phyloP scores from a whole-genome alignment of 2,329 filamentous ascomycete species.

The Incumbomyces lentus region DNA sequence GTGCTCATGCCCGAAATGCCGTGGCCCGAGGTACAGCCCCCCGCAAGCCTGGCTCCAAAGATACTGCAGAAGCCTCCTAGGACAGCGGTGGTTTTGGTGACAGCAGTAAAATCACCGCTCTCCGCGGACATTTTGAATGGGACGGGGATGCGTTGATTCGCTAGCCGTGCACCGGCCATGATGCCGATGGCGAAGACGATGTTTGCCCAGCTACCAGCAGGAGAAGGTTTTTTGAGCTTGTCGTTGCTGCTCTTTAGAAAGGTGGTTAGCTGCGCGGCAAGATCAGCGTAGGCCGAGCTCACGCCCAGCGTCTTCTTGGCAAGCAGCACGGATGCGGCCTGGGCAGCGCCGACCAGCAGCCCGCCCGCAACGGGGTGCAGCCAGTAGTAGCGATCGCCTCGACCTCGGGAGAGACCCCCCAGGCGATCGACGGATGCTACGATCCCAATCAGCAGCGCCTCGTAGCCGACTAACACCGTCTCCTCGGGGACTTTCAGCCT shows the following conservation, averaged over 20 bases:
- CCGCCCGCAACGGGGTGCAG: slow-evolving; percentile 46
- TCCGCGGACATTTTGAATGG: too few species aligned
- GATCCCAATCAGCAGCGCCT: slow-evolving; percentile 33
- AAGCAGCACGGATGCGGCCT: slow-evolving; percentile 46
- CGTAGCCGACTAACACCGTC: slow-evolving; percentile 32
- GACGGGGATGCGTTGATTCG: slow-evolving; percentile 13
- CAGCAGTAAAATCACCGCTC: neutral
- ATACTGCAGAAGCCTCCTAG: slow-evolving; percentile 49
- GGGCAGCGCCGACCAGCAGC: slow-evolving; percentile 47
- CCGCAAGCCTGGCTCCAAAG: slow-evolving; percentile 51
- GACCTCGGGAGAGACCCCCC: too few species aligned
- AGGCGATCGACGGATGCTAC: slow-evolving; percentile 18
- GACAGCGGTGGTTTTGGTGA: slow-evolving; percentile 31
- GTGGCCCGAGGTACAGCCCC: slow-evolving; percentile 59
- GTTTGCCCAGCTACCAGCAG: slow-evolving; percentile 30
- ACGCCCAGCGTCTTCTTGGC: slow-evolving; percentile 49
- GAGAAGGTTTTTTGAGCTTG: too few species aligned
- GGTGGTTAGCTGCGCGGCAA: slow-evolving; percentile 46
- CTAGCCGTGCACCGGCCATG: slow-evolving; percentile 25
- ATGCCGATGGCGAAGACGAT: slow-evolving; percentile 46
- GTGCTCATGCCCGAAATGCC: slow-evolving; percentile 58
- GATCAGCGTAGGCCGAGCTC: slow-evolving; percentile 52
- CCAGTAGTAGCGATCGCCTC: too few species aligned
- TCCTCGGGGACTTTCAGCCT: slow-evolving; percentile 10
- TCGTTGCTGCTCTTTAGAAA: too few species aligned